phyloP scores from a whole-genome alignment of 371 early-diverging fungal species.

The Mucor indicus region DNA sequence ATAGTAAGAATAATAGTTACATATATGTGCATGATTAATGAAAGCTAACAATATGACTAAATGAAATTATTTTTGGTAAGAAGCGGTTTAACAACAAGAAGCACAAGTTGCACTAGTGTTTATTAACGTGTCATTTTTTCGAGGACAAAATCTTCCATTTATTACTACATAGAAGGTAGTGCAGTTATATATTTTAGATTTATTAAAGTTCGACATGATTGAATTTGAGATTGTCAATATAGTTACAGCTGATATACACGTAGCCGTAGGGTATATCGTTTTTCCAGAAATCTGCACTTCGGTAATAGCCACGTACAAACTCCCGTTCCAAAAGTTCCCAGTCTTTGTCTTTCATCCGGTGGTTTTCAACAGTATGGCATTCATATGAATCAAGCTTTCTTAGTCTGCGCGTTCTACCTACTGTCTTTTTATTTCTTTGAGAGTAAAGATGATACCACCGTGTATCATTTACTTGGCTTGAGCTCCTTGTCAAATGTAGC shows the following conservation, averaged over 20 bases:
- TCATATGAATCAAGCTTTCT: neutral
- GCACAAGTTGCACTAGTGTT: too few relatives aligned
- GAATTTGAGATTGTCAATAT: neutral
- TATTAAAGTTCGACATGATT: too few relatives aligned
- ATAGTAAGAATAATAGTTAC: too few relatives aligned
- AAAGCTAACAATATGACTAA: too few relatives aligned
- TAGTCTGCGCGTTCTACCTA: neutral
- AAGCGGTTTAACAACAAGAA: too few relatives aligned
- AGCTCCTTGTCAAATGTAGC: neutral
- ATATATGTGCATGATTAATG: too few relatives aligned
- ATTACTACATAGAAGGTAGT: too few relatives aligned
- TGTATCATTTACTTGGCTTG: neutral
- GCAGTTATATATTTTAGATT: too few relatives aligned
- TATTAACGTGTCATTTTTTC: too few relatives aligned
- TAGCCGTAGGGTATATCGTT: slow-evolving; percentile 9
- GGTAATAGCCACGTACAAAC: slow-evolving; percentile 4
- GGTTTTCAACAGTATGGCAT: neutral
- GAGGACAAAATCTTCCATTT: too few relatives aligned
- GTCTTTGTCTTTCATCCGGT: slow-evolving; percentile 3
- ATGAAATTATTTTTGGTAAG: too few relatives aligned
- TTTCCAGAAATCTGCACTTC: slow-evolving; percentile 1
- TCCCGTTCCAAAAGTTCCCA: slow-evolving; percentile 3
- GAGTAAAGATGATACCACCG: slow-evolving; percentile 12
- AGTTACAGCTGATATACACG: neutral
- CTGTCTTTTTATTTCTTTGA: neutral